phyloP scores from a whole-genome alignment of 768 basidiomycete species.

The Trametes cubensis region DNA sequence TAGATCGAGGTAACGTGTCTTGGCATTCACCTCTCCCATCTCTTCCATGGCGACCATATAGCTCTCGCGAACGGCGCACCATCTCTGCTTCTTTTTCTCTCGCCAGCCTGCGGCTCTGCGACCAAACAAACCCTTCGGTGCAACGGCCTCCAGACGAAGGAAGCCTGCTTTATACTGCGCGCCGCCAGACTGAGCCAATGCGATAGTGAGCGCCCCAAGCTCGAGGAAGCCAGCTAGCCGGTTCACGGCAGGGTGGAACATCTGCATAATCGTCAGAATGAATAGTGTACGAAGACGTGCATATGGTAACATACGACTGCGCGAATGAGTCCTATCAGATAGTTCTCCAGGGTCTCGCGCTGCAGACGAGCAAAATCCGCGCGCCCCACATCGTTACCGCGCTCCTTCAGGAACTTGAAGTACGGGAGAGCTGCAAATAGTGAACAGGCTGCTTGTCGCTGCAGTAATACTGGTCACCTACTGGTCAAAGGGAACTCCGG shows the following conservation, averaged over 20 bases:
- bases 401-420: conserved; percentile 77
- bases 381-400: conserved; percentile 54
- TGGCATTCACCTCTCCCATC: conserved; percentile 74
- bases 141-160: conserved; percentile 59
- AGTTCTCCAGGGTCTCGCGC: conserved; percentile 82
- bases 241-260: conserved; percentile 94
- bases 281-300: neutral
- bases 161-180: conserved; percentile 91
- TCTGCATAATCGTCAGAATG: conserved; percentile 48
- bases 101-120: conserved; percentile 60
- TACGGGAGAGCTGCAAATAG: conserved; percentile 73
- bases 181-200: conserved; percentile 79
- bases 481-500: conserved; percentile 92
- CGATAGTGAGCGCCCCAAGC: conserved; percentile 83
- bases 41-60: conserved; percentile 88
- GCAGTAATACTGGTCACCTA: conserved; percentile 33
- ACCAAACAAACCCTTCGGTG: conserved; percentile 49
- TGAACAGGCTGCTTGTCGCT: neutral
- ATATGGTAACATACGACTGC: conserved; percentile 62
- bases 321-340: conserved; percentile 84
- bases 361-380: conserved; percentile 82
- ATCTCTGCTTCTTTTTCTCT: conserved; percentile 70
- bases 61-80: conserved; percentile 93
- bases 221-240: conserved; percentile 90
- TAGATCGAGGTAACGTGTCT: neutral